Evolutionary conservation across 257 asterid genomes (phyloP).

Genomic region (Rauvolfia tetraphylla): DNA sequence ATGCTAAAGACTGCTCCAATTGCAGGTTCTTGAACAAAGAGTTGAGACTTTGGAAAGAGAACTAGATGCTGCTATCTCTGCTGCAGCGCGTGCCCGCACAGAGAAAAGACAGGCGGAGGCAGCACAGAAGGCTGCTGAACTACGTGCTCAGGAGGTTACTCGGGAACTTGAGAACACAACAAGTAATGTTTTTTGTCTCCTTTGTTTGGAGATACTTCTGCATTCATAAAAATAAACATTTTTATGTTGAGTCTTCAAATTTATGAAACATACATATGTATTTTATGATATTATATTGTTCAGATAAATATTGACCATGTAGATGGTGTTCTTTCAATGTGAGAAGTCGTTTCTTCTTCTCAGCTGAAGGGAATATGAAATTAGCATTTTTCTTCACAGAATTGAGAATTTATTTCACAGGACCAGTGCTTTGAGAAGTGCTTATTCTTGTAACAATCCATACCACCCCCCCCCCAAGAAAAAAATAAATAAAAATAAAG

Average conservation of each 20-base stretch:
- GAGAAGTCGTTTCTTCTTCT: background rate
- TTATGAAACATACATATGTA: background rate
- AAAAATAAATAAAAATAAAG: no score
- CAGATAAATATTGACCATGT: background rate
- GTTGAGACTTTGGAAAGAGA: constrained; percentile 86
- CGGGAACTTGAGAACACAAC: constrained; percentile 92
- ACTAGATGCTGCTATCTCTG: constrained; percentile 91
- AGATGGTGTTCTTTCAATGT: background rate
- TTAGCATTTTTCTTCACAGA: background rate
- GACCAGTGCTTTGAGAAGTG: background rate
- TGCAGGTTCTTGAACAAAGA: constrained; percentile 93
- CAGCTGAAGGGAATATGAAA: background rate
- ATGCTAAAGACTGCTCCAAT: constrained; percentile 8
- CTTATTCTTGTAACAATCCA: background rate
- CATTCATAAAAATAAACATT: background rate
- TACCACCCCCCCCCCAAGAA: background rate
- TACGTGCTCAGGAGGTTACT: constrained; percentile 70
- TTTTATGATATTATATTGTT: background rate
- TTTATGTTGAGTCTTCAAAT: background rate
- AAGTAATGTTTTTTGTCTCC: constrained; percentile 41
- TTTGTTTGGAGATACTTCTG: background rate
- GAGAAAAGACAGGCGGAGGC: constrained; percentile 95
- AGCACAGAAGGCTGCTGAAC: constrained; percentile 83
- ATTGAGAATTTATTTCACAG: background rate
- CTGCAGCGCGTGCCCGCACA: constrained; percentile 91